Conservation (phyloP, 2,329 filamentous ascomycete species). For the Mycosphaerella sp. region DNA sequence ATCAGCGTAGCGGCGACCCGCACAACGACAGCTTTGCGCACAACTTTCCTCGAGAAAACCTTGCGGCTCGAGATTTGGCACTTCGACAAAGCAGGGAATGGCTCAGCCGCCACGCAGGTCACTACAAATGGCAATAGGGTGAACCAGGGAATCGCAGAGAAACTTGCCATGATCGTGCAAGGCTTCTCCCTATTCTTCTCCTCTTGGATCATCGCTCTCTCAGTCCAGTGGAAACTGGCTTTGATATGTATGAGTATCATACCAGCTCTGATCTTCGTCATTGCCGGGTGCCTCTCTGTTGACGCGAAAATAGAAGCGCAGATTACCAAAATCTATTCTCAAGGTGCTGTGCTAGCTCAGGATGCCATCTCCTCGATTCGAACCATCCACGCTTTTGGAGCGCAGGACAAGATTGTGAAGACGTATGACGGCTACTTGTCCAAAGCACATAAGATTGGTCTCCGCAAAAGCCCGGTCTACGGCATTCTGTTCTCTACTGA, state of each 20-base stretch:
- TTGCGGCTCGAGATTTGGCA: slow-evolving; percentile 62
- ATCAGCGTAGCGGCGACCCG: slow-evolving; percentile 49
- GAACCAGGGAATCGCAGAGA: slow-evolving; percentile 39
- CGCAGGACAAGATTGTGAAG: slow-evolving; percentile 39
- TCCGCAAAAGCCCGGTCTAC: slow-evolving; percentile 41
- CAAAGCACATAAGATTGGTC: slow-evolving; percentile 41
- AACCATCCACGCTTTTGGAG: slow-evolving; percentile 47
- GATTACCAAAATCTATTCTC: slow-evolving; percentile 37
- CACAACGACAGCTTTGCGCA: slow-evolving; percentile 47
- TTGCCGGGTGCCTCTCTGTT: slow-evolving; percentile 33
- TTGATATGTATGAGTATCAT: slow-evolving; percentile 45
- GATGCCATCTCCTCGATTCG: slow-evolving; percentile 47
- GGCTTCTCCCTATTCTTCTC: slow-evolving; percentile 37
- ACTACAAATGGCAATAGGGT: slow-evolving; percentile 34
- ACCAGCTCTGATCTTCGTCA: slow-evolving; percentile 38
- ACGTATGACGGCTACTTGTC: slow-evolving; percentile 42
- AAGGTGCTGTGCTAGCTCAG: slow-evolving; percentile 45
- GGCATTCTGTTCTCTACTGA: slow-evolving; percentile 29
- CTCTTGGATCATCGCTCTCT: slow-evolving; percentile 38
- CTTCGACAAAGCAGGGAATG: slow-evolving; percentile 54
- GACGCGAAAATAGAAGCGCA: slow-evolving; percentile 35
- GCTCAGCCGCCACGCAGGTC: slow-evolving; percentile 36
- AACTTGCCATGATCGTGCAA: slow-evolving; percentile 33
- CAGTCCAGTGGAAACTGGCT: slow-evolving; percentile 41
- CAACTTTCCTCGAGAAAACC: slow-evolving; percentile 58